These are phyloP conservation scores for Fragaria iinumae DNA, from an alignment of 306 rosid species.

Conservation along the genomic window DNA sequence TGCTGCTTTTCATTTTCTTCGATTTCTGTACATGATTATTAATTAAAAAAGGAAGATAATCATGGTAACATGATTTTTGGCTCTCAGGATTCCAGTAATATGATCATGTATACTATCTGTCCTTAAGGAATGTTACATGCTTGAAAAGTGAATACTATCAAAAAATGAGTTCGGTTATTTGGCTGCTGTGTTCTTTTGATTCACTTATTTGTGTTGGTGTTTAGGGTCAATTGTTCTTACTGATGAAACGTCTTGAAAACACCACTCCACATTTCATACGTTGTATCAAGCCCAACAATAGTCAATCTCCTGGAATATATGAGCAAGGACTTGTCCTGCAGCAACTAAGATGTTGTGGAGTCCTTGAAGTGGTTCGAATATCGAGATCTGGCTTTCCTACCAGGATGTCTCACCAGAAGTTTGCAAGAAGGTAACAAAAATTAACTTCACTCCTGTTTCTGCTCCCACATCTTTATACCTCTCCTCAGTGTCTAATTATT, in stretches of 20 bases:
- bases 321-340: slow-evolving; percentile 96
- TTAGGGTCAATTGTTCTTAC: slow-evolving; percentile 87
- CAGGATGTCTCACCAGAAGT: slow-evolving; percentile 91
- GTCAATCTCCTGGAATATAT: slow-evolving; percentile 86
- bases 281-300: slow-evolving; percentile 95
- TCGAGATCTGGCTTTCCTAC: slow-evolving; percentile 99
- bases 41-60: background rate
- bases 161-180: background rate
- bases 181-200: slow-evolving; percentile 18
- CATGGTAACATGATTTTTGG: background rate
- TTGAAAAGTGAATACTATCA: background rate
- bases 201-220: slow-evolving; percentile 30
- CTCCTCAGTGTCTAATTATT: slow-evolving; percentile 10
- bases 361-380: slow-evolving; percentile 95
- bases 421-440: slow-evolving; percentile 73
- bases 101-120: background rate
- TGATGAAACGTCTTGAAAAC: slow-evolving; percentile 93
- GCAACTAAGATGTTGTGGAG: slow-evolving; percentile 98
- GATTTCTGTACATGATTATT: background rate
- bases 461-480: background rate
- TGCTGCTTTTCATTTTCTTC: background rate
- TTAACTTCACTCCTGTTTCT: slow-evolving; percentile 11
- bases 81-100: background rate
- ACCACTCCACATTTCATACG: slow-evolving; percentile 99
- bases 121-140: background rate